Conservation (phyloP, 495 filamentous ascomycete genomes). For the Chaetomium cochliodes region DNA sequence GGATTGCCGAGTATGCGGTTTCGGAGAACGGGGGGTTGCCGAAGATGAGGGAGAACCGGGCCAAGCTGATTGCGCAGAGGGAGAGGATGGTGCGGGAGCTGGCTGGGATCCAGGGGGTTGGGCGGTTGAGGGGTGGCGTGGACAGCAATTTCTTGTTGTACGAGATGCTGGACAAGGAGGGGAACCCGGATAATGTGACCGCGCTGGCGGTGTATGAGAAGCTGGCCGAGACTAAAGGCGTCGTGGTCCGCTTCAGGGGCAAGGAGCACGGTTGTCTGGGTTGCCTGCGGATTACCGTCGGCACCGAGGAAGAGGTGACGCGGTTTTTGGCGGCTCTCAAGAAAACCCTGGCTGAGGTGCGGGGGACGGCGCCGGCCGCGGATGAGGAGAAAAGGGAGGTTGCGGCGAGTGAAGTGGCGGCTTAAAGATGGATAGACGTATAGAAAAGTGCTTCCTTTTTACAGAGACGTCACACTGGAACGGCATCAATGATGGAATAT, state of each 20-base stretch:
- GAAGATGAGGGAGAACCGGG: slow-evolving; percentile 67
- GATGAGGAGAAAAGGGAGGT: slow-evolving; percentile 39
- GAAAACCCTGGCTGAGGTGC: slow-evolving; percentile 58
- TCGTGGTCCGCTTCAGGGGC: slow-evolving; percentile 90
- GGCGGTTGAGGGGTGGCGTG: slow-evolving; percentile 73
- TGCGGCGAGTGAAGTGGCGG: slow-evolving; percentile 37
- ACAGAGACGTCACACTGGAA: neutral
- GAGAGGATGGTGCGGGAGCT: slow-evolving; percentile 71
- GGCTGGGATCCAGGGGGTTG: slow-evolving; percentile 73
- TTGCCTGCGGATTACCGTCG: slow-evolving; percentile 87
- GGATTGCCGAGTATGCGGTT: slow-evolving; percentile 74
- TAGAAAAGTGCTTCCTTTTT: neutral
- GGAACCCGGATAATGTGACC: slow-evolving; percentile 70
- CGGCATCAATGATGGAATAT: neutral
- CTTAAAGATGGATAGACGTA: slow-evolving; percentile 21
- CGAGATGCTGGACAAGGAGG: slow-evolving; percentile 73
- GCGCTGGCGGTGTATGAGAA: slow-evolving; percentile 78
- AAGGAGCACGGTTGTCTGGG: slow-evolving; percentile 88
- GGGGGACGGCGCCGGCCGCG: slow-evolving; percentile 28
- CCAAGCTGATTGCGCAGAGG: slow-evolving; percentile 69
- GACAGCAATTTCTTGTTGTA: slow-evolving; percentile 88
- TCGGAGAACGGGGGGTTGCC: slow-evolving; percentile 56
- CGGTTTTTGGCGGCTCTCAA: slow-evolving; percentile 69
- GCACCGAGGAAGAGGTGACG: slow-evolving; percentile 81
- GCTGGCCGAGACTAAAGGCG: slow-evolving; percentile 81